Percentiles rank a stretch among this genome's conserved stretches.
Evolutionary conservation across 306 rosid species (phyloP).

Genomic region (Abrus precatorius): DNA sequence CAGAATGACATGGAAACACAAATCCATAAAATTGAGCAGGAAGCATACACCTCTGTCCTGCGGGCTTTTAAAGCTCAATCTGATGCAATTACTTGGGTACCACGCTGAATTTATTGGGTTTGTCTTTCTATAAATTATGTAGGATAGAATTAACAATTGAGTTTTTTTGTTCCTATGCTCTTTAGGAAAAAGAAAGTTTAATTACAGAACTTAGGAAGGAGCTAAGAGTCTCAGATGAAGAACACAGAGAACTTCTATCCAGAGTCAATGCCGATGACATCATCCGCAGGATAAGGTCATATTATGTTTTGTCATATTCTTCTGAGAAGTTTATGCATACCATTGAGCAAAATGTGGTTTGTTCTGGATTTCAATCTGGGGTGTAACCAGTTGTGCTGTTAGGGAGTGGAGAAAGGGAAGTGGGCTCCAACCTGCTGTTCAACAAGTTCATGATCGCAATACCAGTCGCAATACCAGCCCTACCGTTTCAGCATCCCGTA

Average conservation of each 20-base stretch:
- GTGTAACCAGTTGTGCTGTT: slow-evolving; percentile 49
- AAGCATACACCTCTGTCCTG: slow-evolving; percentile 84
- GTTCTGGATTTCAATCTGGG: slow-evolving; percentile 41
- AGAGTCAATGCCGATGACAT: slow-evolving; percentile 83
- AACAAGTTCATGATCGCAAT: slow-evolving; percentile 62
- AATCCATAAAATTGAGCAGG: slow-evolving; percentile 86
- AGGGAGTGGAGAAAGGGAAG: slow-evolving; percentile 89
- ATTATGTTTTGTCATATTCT: slow-evolving; percentile 40
- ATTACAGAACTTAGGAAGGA: slow-evolving; percentile 95
- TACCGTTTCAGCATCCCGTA: slow-evolving; percentile 74
- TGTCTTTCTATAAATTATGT: slow-evolving; percentile 7
- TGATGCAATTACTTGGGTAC: slow-evolving; percentile 78
- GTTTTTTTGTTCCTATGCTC: slow-evolving; percentile 11
- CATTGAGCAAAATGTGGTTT: slow-evolving; percentile 46
- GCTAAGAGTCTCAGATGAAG: slow-evolving; percentile 89
- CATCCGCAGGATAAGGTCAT: slow-evolving; percentile 78
- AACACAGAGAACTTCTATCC: slow-evolving; percentile 83
- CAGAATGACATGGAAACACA: slow-evolving; percentile 76
- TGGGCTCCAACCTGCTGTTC: slow-evolving; percentile 72
- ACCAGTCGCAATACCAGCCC: slow-evolving; percentile 78
- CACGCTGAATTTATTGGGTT: slow-evolving; percentile 14
- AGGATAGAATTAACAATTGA: not conserved
- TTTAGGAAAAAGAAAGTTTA: slow-evolving; percentile 86
- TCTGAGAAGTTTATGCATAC: slow-evolving; percentile 39
- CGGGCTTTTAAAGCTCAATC: slow-evolving; percentile 94